These are phyloP conservation scores for Peltaster fructicola DNA, from an alignment of 2,329 filamentous ascomycete species.

Conservation along the genomic window DNA sequence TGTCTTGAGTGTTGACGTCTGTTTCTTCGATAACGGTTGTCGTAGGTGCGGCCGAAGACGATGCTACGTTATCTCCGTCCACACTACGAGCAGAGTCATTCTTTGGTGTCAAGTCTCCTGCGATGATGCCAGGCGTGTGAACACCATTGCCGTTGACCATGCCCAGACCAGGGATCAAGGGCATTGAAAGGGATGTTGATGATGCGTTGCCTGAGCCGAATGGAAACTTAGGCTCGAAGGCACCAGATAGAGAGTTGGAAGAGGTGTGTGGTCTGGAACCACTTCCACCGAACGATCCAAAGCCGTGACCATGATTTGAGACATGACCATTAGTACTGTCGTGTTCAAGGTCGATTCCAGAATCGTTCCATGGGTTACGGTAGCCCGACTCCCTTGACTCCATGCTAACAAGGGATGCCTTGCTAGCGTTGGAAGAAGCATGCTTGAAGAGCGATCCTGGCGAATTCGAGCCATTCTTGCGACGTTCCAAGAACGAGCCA, in stretches of 20 bases:
- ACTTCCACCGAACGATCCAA: slow-evolving; percentile 24
- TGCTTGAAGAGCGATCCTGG: slow-evolving; percentile 63
- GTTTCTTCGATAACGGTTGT: too few relatives aligned
- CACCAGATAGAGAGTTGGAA: slow-evolving; percentile 43
- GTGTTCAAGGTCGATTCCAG: slow-evolving; percentile 87
- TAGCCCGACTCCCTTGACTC: slow-evolving; percentile 91
- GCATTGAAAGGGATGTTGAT: slow-evolving; percentile 20
- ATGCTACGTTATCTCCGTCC: slow-evolving; percentile 2
- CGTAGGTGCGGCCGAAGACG: too few relatives aligned
- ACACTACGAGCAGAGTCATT: slow-evolving; percentile 12
- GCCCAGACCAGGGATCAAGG: slow-evolving; percentile 22
- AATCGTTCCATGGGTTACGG: slow-evolving; percentile 96
- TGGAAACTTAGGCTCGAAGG: slow-evolving; percentile 48
- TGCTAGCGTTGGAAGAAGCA: slow-evolving; percentile 74
- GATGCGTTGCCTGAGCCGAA: slow-evolving; percentile 33
- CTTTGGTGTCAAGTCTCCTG: slow-evolving; percentile 20
- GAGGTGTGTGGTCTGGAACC: slow-evolving; percentile 47
- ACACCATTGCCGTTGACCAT: slow-evolving; percentile 11
- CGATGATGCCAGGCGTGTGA: slow-evolving; percentile 5
- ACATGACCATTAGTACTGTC: slow-evolving; percentile 29
- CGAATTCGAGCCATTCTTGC: slow-evolving; percentile 81
- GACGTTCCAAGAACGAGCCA: slow-evolving; percentile 84
- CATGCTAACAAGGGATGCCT: slow-evolving; percentile 87
- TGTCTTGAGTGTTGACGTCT: too few relatives aligned
- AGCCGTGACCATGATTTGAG: slow-evolving; percentile 26